Percentiles rank a stretch among this genome's conserved stretches.
These are phyloP conservation scores for Aspergillus sp. DNA, from an alignment of 2,329 filamentous ascomycete genomes.

Conservation along the genomic window DNA sequence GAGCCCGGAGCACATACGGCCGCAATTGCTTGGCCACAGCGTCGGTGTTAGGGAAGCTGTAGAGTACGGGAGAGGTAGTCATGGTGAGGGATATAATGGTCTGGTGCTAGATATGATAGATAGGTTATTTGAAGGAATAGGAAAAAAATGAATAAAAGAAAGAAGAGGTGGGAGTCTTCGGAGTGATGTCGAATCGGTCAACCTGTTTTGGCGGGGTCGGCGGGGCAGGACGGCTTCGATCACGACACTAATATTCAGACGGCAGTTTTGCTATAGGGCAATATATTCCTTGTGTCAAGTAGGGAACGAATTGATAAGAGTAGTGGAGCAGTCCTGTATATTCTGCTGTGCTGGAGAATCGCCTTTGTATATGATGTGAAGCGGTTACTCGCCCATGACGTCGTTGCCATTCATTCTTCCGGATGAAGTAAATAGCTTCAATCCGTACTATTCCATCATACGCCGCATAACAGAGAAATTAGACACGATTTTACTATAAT, in stretches of 20 bases:
- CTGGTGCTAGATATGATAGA: constrained; percentile 1
- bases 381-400: no score
- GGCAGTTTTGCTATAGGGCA: not conserved
- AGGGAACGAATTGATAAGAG: no score
- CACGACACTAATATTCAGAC: no score
- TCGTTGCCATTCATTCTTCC: no score
- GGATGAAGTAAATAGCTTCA: no score
- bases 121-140: constrained; percentile 1
- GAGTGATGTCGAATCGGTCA: not conserved
- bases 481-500: no score
- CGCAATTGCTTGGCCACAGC: constrained; percentile 71
- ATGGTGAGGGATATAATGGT: constrained; percentile 21
- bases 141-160: not conserved
- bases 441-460: no score
- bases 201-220: not conserved
- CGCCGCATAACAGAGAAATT: no score
- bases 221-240: not conserved
- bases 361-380: no score
- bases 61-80: constrained; percentile 55
- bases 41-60: constrained; percentile 65
- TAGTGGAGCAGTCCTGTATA: no score
- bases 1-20: constrained; percentile 72
- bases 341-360: no score
- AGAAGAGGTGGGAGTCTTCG: not conserved
- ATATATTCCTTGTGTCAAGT: not conserved